Evolutionary conservation across 805 yeast genomes (phyloP), one percentile per base, ranked within the genome.

Genomic region (Wickerhamomyces mucosus): DNA sequence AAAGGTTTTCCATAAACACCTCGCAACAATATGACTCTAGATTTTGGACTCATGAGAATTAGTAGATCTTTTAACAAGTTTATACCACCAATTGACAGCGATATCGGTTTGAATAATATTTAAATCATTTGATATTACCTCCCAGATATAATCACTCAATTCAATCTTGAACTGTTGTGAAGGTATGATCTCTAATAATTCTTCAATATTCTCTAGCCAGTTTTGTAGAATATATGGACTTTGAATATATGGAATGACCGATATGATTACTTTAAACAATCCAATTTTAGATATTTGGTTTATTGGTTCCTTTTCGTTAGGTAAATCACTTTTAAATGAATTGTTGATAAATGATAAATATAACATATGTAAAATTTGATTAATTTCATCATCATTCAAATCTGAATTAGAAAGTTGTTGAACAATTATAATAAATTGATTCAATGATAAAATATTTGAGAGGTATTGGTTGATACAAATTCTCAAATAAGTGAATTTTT

Each of bases 11-110:
- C n/a, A n/a, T n/a, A n/a, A n/a, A n/a, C n/a, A n/a, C n/a, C n/a
- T n/a, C n/a, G n/a, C n/a, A n/a, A n/a, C n/a, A n/a, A n/a, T n/a
- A n/a, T n/a, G n/a, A n/a, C n/a, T n/a, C n/a, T n/a, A n/a, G n/a
- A n/a, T n/a, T n/a, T n/a, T n/a, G n/a, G n/a, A n/a, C n/a, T n/a
- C n/a, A n/a, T n/a, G n/a, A n/a, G n/a, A n/a, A n/a, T n/a, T n/a
- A n/a, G n/a, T n/a, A n/a, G n/a, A n/a, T n/a, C n/a, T n/a, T n/a
- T n/a, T n/a, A n/a, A n/a, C n/a, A n/a, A n/a, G n/a, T n/a, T n/a
- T n/a, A 25, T 30, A 11, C 17, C 21, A 27, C 16, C 19, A 27
- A 7, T 23, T 11, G 15, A 23, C 15, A 23, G 26, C 26, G 26
- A 23, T 11, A 13, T 23, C 26, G 11, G 15, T 6, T 23, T 23